Evolutionary conservation across 208 protist species (phyloP), one percentile per base, ranked within the genome.

Genomic region (Phytomonas francai): DNA sequence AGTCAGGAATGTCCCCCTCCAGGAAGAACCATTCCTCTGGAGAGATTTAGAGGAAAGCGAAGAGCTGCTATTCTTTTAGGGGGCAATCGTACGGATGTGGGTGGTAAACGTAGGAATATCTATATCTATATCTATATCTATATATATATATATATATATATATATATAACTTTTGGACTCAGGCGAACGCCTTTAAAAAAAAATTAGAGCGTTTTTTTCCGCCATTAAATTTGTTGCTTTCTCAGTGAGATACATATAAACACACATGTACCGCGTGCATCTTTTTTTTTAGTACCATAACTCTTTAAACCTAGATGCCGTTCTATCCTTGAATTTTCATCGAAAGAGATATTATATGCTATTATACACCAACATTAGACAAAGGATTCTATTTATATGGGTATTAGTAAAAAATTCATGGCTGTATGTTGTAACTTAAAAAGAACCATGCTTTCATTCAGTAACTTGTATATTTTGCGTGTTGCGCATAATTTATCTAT

Each of bases 121-220:
- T n/a, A n/a, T n/a, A 19, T 33, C 39, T 19, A 25, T 66, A n/a
- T 27, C 32, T 25, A 16, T 66, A 19, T 59, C 27, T 58, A 1
- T 61, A 19, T 51, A 32, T 67, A 14, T 63, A 29, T 70, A 27
- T 59, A 63, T 42, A 71, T 65, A 27, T 64, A 57, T 71, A 12
- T 71, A 64, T 56, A 29, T 63, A 31, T 54, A 28, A n/a, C 8
- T 36, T 36, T 36, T 36, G 8, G 3, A 36, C 33, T 8, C 33
- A 36, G 8, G 33, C 8, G 33, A 36, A 11, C 8, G 33, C 8
- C 59, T 73, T 64, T 63, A 8, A 34, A 27, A 30, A 14, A 33
- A 29, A 33, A 29, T 59, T 11, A 32, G 27, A 57, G 27, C 63
- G 30, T 76, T 65, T 72, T 69, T 70, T 67, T 56, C 16, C 22